These are phyloP conservation scores for Aquanectria penicillioides DNA, from an alignment of 2,329 filamentous ascomycete genomes.

Conservation along the genomic window DNA sequence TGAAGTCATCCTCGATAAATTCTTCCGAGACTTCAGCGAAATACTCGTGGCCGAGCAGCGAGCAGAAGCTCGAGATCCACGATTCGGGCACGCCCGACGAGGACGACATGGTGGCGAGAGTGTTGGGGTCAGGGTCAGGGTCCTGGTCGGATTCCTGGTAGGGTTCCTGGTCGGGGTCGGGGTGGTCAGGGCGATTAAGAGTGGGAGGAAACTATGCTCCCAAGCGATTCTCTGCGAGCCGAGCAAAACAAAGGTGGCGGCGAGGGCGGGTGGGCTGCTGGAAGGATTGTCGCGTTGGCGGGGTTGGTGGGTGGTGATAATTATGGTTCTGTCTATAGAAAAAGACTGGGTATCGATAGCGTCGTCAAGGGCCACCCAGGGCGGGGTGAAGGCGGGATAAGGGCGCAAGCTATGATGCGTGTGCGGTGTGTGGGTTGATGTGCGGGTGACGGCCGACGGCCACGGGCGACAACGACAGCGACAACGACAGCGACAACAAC, in stretches of 20 bases:
- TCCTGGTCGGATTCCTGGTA: too few species aligned
- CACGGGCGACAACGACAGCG: too few species aligned
- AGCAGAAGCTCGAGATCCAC: slow-evolving; percentile 98
- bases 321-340: slow-evolving; percentile 16
- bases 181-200: slow-evolving; percentile 13
- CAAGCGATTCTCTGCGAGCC: too few species aligned
- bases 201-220: neutral
- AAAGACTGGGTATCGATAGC: slow-evolving; percentile 37
- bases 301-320: slow-evolving; percentile 10
- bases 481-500: neutral
- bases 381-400: slow-evolving; percentile 36
- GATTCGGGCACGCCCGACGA: slow-evolving; percentile 78
- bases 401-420: slow-evolving; percentile 11
- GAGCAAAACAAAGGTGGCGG: slow-evolving; percentile 7
- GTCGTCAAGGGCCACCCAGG: slow-evolving; percentile 29
- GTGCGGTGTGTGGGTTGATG: slow-evolving; percentile 30
- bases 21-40: slow-evolving; percentile 99
- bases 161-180: too few species aligned
- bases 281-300: slow-evolving; percentile 14
- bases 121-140: too few species aligned
- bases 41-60: slow-evolving; percentile 95
- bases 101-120: slow-evolving; percentile 61
- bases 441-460: slow-evolving; percentile 17
- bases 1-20: slow-evolving; percentile 99
- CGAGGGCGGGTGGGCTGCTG: slow-evolving; percentile 21